Percentiles rank a stretch among this genome's conserved stretches.
phyloP scores from a whole-genome alignment of 805 yeast species.

The Sugiyamaella qingdaonensis region DNA sequence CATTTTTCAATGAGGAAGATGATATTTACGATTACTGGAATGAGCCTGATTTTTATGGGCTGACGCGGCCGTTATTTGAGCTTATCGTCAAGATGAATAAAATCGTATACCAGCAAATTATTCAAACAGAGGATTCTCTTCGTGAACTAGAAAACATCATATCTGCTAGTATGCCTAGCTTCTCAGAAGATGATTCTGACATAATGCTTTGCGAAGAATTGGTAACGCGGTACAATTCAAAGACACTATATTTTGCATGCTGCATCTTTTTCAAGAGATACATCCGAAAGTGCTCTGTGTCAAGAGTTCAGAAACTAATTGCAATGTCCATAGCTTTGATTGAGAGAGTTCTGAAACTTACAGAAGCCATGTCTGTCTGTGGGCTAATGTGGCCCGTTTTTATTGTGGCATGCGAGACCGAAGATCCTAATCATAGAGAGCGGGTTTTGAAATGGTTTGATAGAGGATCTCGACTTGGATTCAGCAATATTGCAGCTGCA shows the following conservation, averaged over 20 bases:
- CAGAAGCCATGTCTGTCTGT: background rate
- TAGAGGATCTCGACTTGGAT: background rate
- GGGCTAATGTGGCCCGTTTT: background rate
- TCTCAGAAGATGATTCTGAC: background rate
- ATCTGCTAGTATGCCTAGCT: background rate
- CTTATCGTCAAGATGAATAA: background rate
- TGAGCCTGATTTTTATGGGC: background rate
- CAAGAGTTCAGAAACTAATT: background rate
- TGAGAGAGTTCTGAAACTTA: background rate
- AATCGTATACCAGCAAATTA: background rate
- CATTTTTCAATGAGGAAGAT: background rate
- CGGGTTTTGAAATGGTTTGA: background rate
- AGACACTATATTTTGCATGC: background rate
- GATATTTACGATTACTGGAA: constrained; percentile 1
- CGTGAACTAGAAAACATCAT: background rate
- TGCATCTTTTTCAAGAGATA: background rate
- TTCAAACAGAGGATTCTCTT: background rate
- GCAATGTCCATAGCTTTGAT: background rate
- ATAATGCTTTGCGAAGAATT: background rate
- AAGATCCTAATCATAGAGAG: background rate
- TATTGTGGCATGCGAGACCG: background rate
- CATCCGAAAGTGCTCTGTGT: background rate
- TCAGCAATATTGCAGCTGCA: background rate
- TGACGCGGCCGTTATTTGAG: background rate
- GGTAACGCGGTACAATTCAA: background rate